Base-by-base conservation (phyloP, 805 yeast species). In the Sungouiozyma intestinalis region DNA sequence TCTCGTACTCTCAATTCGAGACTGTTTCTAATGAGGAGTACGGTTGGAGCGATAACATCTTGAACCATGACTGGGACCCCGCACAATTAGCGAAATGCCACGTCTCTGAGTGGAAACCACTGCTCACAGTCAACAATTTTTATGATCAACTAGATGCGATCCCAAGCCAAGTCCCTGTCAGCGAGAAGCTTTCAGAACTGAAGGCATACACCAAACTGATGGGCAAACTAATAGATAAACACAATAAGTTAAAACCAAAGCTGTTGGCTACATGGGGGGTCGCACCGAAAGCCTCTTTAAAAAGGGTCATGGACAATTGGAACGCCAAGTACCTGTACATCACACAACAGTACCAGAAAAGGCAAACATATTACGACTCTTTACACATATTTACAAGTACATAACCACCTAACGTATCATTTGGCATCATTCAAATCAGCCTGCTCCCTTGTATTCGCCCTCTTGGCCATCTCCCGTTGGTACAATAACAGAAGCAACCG, bases 21-120 rank as follows among this genome's bases (percentile, higher is more conserved):
- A 69, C 84, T 27, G 77, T 86, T 2, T 79, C 90, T 4, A 73
- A 68, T 41, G 73, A 79, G 45, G 94, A 87, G 57, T 86, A 77
- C 56, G 95, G 95, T 2, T 86, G 95, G 95, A 61, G 69, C 38
- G 40, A 47, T 4, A 43, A 40, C 3, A 17, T 61, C 1, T 35
- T 64, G 16, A 14, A 33, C 4, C 6, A 17, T 19, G 20, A 19
- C 13, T 24, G 17, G 14, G 27, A 17, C 9, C 17, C 8, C 13
- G 27, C 17, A 7, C 29, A 19, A 15, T 13, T 13, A 15, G n/a
- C 14, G 7, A 18, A 35, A 29, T 17, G 20, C 7, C 17, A 17
- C 4, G 6, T 41, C 29, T 41, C 46, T 33, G 33, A 39, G 5
- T 56, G 61, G 61, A 47, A 42, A 31, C 60, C 61, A 4, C 36